These are phyloP conservation scores for Pontederia crassipes DNA, from an alignment of 176 grass and related monocot genomes.

Conservation along the genomic window DNA sequence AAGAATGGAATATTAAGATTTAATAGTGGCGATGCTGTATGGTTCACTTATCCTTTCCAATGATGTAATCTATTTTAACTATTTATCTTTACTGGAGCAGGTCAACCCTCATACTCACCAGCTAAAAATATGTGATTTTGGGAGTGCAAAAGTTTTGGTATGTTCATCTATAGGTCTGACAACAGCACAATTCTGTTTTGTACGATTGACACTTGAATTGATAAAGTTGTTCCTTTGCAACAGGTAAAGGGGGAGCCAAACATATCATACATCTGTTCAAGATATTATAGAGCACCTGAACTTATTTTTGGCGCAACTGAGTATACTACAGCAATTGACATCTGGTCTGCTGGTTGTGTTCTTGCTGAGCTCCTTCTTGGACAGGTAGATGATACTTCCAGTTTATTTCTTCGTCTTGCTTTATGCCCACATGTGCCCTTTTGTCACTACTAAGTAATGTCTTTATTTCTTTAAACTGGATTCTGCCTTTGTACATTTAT, in stretches of 20 bases:
- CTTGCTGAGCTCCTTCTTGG: constrained; percentile 79
- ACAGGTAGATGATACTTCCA: constrained; percentile 31
- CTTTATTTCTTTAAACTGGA: no score
- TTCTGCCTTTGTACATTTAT: no score
- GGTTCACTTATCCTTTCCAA: no score
- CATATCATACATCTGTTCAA: constrained; percentile 92
- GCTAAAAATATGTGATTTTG: constrained; percentile 77
- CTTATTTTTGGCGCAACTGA: constrained; percentile 87
- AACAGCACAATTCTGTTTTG: background rate
- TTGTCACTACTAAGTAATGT: no score
- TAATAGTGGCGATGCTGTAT: no score
- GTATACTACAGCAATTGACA: constrained; percentile 79
- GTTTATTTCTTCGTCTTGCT: no score
- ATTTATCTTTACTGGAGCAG: constrained; percentile 14
- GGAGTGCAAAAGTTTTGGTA: constrained; percentile 89
- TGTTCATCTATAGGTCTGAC: background rate
- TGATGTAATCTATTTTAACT: no score
- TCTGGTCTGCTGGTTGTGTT: constrained; percentile 88
- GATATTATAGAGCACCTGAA: constrained; percentile 90
- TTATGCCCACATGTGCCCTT: no score
- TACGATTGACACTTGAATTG: constrained; percentile 13
- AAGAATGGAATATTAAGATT: no score
- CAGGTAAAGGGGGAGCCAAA: constrained; percentile 84
- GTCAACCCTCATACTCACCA: constrained; percentile 84
- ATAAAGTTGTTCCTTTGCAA: constrained; percentile 5